Evolutionary conservation across 495 filamentous ascomycete species (phyloP), one percentile per base, ranked within the genome.

Genomic region (Oidiodendron maius): DNA sequence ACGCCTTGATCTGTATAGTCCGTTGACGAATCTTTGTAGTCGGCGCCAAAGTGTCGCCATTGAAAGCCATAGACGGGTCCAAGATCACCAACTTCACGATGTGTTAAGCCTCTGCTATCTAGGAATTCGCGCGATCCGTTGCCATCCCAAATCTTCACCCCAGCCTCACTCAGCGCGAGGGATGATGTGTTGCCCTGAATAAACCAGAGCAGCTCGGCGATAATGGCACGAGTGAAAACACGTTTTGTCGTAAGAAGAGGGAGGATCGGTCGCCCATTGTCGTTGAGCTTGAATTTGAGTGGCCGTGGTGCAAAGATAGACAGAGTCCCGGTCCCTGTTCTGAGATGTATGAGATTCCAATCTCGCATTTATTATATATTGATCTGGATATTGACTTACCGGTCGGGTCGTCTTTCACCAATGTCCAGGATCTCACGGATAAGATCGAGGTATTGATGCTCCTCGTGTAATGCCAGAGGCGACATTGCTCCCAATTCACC

Each of bases 41-140:
- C 76, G 8, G 93, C 93, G 24, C 93, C 93, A 58, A 98, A 98
- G 63, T 97, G 93, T 17, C 94, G 86, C 93, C 93, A 98, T 65
- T 98, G 93, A 72, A 98, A 98, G 3, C 93, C 93, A 62, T 98
- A 98, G 0, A 98, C 90, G 46, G 94, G 94, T 1, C 93, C 93
- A 0, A 98, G 76, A 61, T 98, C 93, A 50, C 94, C 93, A 17
- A 77, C 85, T 24, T 74, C 86, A 48, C 91, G 86, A 59, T 93
- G 75, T 0, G 74, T 66, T 10, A 97, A 76, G 4, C 91, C 91
- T 12, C 91, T 72, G 45, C 69, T 79, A 67, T 98, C 91, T 35
- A 98, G 85, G 66, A 80, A 95, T 52, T 77, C 82, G 60, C 93
- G 91, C 44, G 81, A 86, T 48, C 91, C 93, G 62, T 98, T 97